A percentile compares a stretch with the other conserved stretches of the same genome.
These are phyloP conservation scores for Lichtheimia ornata DNA, from an alignment of 371 early-diverging fungal species.

Conservation along the genomic window DNA sequence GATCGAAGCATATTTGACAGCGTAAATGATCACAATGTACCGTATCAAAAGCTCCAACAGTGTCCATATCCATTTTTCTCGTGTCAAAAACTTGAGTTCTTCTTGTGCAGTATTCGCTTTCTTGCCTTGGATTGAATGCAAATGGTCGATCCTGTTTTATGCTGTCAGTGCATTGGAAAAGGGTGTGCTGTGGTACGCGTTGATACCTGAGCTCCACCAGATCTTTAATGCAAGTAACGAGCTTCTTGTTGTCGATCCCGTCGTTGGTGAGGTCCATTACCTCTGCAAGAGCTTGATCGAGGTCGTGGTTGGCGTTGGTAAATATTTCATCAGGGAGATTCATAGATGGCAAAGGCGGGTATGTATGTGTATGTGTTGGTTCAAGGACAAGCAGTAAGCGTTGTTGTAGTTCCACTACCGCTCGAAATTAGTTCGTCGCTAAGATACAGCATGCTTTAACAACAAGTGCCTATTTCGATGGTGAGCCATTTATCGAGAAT, in stretches of 20 bases:
- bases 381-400: too few relatives aligned
- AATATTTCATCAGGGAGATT: neutral
- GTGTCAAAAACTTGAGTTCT: neutral
- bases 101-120: neutral
- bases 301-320: neutral
- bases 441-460: too few relatives aligned
- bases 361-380: neutral
- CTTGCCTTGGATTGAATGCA: neutral
- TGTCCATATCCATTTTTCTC: neutral
- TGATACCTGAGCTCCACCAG: neutral
- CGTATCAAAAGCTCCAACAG: neutral
- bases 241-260: neutral
- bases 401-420: too few relatives aligned
- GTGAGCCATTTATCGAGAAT: too few relatives aligned
- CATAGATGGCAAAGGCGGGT: neutral
- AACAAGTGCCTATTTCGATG: too few relatives aligned
- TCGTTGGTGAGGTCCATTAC: neutral
- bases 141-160: neutral
- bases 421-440: too few relatives aligned
- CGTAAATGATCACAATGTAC: neutral
- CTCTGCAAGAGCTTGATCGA: neutral
- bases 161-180: neutral
- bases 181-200: neutral
- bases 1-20: neutral
- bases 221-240: neutral